These are phyloP conservation scores for Besnoitia besnoiti DNA, from an alignment of 169 alveolate genomes.

Conservation along the genomic window DNA sequence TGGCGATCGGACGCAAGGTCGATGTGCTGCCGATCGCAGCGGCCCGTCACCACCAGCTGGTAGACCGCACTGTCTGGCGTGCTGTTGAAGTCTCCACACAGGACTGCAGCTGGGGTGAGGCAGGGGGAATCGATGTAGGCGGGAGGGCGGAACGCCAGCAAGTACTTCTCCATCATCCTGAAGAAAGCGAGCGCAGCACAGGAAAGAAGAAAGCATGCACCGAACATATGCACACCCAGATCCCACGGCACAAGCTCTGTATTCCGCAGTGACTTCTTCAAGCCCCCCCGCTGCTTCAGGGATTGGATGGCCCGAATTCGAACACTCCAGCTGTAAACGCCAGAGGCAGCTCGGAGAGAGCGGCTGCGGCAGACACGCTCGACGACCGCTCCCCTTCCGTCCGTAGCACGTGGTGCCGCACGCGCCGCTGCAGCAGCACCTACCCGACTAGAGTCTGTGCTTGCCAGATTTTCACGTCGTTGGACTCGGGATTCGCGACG, in stretches of 20 bases:
- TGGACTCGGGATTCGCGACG: slow-evolving; percentile 80
- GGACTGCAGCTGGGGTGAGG: slow-evolving; percentile 73
- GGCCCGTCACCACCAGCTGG: slow-evolving; percentile 76
- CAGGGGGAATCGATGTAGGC: background rate
- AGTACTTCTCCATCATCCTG: slow-evolving; percentile 62
- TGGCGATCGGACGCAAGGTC: slow-evolving; percentile 66
- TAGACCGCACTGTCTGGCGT: slow-evolving; percentile 82
- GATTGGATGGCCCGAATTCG: too few species aligned
- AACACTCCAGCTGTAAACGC: too few species aligned
- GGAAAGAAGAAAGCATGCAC: background rate
- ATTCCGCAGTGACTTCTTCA: too few species aligned
- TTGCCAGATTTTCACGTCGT: slow-evolving; percentile 82
- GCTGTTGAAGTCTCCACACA: slow-evolving; percentile 81
- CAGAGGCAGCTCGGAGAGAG: too few species aligned
- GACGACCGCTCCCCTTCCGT: too few species aligned
- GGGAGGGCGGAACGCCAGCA: slow-evolving; percentile 14
- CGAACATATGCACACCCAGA: too few species aligned
- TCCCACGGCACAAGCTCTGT: too few species aligned
- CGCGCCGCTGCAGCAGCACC: too few species aligned
- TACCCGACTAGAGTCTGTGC: slow-evolving; percentile 77
- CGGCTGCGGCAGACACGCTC: too few species aligned
- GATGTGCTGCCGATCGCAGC: slow-evolving; percentile 76
- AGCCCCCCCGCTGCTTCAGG: too few species aligned
- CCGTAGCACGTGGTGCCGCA: too few species aligned
- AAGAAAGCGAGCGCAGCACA: background rate